Evolutionary conservation across 106 monocot species (phyloP).

Genomic region (Alisma plantagoaquatica): DNA sequence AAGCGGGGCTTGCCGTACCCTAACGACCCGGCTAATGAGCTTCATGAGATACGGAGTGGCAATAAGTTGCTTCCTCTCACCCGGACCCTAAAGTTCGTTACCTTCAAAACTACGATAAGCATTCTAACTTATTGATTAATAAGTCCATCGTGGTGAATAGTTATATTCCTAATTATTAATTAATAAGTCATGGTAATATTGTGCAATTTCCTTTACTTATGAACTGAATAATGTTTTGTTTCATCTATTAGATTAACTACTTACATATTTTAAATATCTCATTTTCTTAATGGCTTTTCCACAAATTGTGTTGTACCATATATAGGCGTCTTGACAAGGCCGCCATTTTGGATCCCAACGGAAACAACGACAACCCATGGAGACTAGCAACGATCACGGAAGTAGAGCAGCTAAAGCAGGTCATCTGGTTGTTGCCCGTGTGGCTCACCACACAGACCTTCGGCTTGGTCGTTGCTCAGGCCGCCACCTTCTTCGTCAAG

Average conservation of each 20-base stretch:
- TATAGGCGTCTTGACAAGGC: constrained; percentile 54
- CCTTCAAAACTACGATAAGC: too few relatives aligned
- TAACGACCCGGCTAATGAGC: constrained; percentile 16
- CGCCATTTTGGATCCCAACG: constrained; percentile 14
- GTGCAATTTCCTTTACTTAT: not conserved
- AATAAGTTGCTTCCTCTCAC: constrained; percentile 37
- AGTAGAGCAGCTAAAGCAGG: constrained; percentile 61
- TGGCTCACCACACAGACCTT: constrained; percentile 49
- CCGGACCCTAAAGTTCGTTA: constrained; percentile 35
- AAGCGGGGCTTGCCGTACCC: constrained; percentile 42
- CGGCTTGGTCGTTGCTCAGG: constrained; percentile 44
- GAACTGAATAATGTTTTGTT: not conserved
- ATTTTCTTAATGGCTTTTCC: not conserved
- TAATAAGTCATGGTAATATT: not conserved
- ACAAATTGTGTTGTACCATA: constrained; percentile 20
- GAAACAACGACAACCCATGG: constrained; percentile 24
- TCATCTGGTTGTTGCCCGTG: constrained; percentile 44
- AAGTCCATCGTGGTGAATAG: too few relatives aligned
- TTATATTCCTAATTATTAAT: too few relatives aligned
- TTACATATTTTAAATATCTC: not conserved
- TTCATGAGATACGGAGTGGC: constrained; percentile 31
- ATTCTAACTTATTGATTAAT: too few relatives aligned
- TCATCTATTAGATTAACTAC: not conserved
- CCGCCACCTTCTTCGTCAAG: constrained; percentile 80
- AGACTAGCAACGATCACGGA: constrained; percentile 66